These are phyloP conservation scores for Acrodontium crateriforme DNA, from an alignment of 2,329 filamentous ascomycete species.

Conservation along the genomic window DNA sequence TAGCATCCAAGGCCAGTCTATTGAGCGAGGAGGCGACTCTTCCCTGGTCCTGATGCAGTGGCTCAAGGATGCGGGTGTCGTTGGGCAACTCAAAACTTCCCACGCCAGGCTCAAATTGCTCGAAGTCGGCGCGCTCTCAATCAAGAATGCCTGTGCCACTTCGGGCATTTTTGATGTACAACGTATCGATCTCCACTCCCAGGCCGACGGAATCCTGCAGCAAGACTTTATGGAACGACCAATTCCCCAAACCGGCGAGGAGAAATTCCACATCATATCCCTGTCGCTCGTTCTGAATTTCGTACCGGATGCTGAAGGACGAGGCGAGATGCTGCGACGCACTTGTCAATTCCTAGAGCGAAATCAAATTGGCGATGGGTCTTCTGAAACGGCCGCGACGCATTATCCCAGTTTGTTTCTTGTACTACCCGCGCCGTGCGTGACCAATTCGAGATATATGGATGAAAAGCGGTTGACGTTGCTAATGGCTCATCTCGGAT, in stretches of 20 bases:
- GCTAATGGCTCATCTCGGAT: conserved; percentile 71
- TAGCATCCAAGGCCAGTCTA: conserved; percentile 48
- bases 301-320: conserved; percentile 59
- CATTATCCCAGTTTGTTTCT: conserved; percentile 65
- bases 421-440: conserved; percentile 76
- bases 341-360: conserved; percentile 52
- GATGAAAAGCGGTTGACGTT: conserved; percentile 52
- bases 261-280: conserved; percentile 78
- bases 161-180: conserved; percentile 58
- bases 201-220: conserved; percentile 64
- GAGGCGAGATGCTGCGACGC: conserved; percentile 75
- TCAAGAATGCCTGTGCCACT: conserved; percentile 67
- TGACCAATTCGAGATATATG: conserved; percentile 83
- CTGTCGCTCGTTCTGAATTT: conserved; percentile 90
- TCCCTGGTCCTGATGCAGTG: conserved; percentile 46
- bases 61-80: conserved; percentile 27
- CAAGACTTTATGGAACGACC: conserved; percentile 92
- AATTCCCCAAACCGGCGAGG: conserved; percentile 42
- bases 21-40: conserved; percentile 49
- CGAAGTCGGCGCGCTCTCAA: conserved; percentile 79
- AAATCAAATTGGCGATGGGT: no score
- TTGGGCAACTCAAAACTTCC: background rate
- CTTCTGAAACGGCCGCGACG: conserved; percentile 6
- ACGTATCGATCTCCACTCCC: conserved; percentile 82
- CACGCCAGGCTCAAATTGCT: conserved; percentile 53